Percentiles rank a stretch among this genome's conserved stretches.
Conservation (phyloP, 148 eudicot species). For the Persicaria tinctoria region DNA sequence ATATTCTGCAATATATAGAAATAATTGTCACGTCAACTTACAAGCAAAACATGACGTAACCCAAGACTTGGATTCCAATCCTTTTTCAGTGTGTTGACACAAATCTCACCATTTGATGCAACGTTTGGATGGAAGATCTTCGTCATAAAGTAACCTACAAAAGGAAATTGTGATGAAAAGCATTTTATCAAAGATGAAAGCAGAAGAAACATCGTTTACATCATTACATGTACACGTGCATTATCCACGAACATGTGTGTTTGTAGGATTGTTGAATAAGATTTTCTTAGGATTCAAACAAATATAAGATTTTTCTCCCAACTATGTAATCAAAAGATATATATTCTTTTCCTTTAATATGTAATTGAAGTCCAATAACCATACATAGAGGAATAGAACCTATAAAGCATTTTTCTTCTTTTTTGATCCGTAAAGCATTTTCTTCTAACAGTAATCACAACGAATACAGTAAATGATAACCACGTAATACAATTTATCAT, state of each 20-base stretch:
- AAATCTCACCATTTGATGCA: constrained; percentile 80
- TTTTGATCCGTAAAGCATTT: not conserved
- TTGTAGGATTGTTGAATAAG: not conserved
- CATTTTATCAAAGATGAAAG: not conserved
- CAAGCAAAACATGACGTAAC: constrained; percentile 58
- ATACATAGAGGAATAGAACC: not conserved
- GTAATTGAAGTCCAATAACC: not conserved
- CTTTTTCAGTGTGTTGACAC: constrained; percentile 87
- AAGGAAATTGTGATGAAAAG: not conserved
- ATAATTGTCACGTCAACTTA: constrained; percentile 3
- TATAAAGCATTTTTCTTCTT: not conserved
- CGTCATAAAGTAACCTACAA: constrained; percentile 79
- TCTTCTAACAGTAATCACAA: not conserved
- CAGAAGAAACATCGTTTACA: constrained; percentile 3
- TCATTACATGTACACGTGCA: not conserved
- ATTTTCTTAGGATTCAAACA: not conserved
- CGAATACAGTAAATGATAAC: not conserved
- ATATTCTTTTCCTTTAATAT: not conserved
- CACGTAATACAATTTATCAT: constrained; percentile 5
- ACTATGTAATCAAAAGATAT: not conserved
- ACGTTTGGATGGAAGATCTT: constrained; percentile 96
- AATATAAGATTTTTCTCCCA: not conserved
- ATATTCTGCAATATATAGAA: not conserved
- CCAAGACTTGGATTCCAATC: constrained; percentile 97
- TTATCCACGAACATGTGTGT: not conserved